These are phyloP conservation scores for Diaporthe ampelina DNA, from an alignment of 2,329 filamentous ascomycete genomes.

Conservation along the genomic window DNA sequence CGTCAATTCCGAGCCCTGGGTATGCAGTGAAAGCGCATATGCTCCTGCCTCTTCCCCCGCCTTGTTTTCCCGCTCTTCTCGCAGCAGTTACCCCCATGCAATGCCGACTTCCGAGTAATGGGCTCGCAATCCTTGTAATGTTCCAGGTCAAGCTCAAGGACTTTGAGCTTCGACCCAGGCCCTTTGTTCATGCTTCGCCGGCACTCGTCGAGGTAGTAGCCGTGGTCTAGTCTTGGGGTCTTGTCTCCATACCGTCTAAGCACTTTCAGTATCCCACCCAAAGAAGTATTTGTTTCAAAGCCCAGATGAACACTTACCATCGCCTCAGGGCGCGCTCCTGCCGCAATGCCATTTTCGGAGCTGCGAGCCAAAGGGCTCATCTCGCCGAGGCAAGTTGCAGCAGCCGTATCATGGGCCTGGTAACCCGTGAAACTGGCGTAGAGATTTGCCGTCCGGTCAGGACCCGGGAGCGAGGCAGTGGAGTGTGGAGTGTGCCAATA, in stretches of 20 bases:
- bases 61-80: background rate
- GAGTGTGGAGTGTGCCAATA: background rate
- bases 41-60: too few species aligned
- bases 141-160: background rate
- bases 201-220: background rate
- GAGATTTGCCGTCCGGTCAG: background rate
- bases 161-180: too few species aligned
- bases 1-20: background rate
- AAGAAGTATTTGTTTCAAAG: background rate
- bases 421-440: background rate
- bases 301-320: background rate
- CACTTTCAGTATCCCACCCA: background rate
- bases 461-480: background rate
- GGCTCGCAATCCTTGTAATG: background rate
- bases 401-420: too few species aligned
- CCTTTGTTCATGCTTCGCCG: background rate
- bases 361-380: background rate
- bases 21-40: background rate
- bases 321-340: too few species aligned
- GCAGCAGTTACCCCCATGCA: too few species aligned
- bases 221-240: background rate
- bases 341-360: background rate
- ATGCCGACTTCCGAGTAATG: background rate
- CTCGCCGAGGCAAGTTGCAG: too few species aligned
- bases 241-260: background rate